Percentiles rank a stretch among this genome's conserved stretches.
phyloP scores from a whole-genome alignment of 768 basidiomycete species.

The Xerocomus spinulosus region DNA sequence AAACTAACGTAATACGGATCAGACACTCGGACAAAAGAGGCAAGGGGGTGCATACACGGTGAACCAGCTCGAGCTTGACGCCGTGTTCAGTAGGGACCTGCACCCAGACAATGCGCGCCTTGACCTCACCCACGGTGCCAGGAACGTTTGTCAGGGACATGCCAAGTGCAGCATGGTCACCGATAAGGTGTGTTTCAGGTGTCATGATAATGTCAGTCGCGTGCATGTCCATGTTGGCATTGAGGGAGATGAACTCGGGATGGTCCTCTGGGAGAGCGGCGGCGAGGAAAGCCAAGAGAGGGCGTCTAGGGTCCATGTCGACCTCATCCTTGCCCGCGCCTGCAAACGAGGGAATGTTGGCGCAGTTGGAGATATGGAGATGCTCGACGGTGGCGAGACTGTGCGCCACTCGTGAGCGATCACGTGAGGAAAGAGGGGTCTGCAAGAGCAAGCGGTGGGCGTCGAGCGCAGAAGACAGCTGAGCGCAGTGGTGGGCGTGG shows the following conservation, averaged over 20 bases:
- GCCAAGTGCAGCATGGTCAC: conserved; percentile 38
- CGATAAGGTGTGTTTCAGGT: conserved; percentile 43
- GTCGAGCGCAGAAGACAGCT: conserved; percentile 34
- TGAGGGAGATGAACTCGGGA: conserved; percentile 41
- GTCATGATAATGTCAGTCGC: conserved; percentile 45
- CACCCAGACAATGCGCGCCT: conserved; percentile 72
- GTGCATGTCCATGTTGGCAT: conserved; percentile 46
- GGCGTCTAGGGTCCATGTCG: conserved; percentile 40
- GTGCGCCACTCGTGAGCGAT: conserved; percentile 12
- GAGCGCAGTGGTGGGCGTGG: conserved; percentile 52
- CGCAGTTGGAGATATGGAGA: conserved; percentile 56
- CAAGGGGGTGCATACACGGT: conserved; percentile 17
- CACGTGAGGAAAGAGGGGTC: conserved; percentile 3
- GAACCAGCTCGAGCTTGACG: conserved; percentile 69
- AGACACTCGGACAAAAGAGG: background rate
- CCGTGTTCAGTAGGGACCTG: conserved; percentile 71
- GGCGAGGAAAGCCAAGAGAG: conserved; percentile 76
- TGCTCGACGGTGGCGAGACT: conserved; percentile 36
- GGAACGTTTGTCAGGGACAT: conserved; percentile 46
- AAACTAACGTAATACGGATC: conserved; percentile 43
- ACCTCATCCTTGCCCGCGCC: conserved; percentile 25
- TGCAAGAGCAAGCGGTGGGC: conserved; percentile 30
- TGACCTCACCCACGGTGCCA: conserved; percentile 75
- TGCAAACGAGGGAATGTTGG: conserved; percentile 28
- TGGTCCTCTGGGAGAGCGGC: conserved; percentile 55